These are phyloP conservation scores for Luvunga scandens DNA, from an alignment of 345 rosid genomes.

Conservation along the genomic window DNA sequence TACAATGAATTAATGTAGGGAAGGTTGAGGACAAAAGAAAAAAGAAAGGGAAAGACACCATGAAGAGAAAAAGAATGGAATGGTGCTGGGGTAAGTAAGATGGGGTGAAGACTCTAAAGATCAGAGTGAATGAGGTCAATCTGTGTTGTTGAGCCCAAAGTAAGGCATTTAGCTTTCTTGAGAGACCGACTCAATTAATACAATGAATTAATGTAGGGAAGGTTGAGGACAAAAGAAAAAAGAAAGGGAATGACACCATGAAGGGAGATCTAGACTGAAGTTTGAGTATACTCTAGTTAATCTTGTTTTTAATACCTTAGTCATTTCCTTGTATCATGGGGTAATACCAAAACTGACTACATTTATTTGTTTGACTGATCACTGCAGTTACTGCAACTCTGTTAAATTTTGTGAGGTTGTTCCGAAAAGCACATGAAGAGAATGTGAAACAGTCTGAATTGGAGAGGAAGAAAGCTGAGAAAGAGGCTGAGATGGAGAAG, in stretches of 20 bases:
- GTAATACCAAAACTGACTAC: slow-evolving; percentile 13
- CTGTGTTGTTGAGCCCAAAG: not conserved
- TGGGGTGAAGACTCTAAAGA: too few species aligned
- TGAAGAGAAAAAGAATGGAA: too few species aligned
- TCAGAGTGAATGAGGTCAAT: too few species aligned
- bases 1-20: not conserved
- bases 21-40: not conserved
- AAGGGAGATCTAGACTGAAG: not conserved
- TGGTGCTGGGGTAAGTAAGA: too few species aligned
- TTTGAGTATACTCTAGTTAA: not conserved
- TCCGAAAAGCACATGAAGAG: slow-evolving; percentile 94
- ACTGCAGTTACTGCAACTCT: slow-evolving; percentile 85
- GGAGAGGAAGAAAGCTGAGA: slow-evolving; percentile 87
- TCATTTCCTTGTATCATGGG: not conserved
- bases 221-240: not conserved
- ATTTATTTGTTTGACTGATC: slow-evolving; percentile 7
- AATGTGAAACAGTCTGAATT: slow-evolving; percentile 81
- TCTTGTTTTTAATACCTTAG: too few species aligned
- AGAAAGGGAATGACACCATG: not conserved
- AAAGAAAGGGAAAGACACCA: not conserved
- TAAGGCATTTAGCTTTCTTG: not conserved
- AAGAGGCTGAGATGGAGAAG: slow-evolving; percentile 94
- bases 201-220: not conserved
- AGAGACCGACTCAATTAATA: not conserved
- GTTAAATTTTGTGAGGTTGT: slow-evolving; percentile 77